A percentile compares a stretch with the other conserved stretches of the same genome.
These are phyloP conservation scores for Aspergillus caelatus DNA, from an alignment of 2,329 filamentous ascomycete genomes.

Conservation along the genomic window DNA sequence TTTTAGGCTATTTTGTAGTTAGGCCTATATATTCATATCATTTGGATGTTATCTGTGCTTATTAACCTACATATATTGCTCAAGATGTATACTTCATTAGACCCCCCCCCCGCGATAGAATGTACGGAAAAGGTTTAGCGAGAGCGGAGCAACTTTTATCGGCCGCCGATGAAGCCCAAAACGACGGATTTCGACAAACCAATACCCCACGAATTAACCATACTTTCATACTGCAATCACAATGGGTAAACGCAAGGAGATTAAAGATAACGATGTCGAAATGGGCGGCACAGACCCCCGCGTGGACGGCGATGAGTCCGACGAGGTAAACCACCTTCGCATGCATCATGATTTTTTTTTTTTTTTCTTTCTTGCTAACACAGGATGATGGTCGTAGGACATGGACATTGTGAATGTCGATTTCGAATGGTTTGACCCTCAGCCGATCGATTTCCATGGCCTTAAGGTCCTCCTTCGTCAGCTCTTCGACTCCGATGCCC, in stretches of 20 bases:
- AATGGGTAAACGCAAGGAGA: slow-evolving; percentile 57
- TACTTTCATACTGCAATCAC: slow-evolving; percentile 18
- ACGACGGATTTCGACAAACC: background rate
- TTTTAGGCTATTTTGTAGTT: no score
- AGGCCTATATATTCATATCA: background rate
- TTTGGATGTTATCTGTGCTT: no score
- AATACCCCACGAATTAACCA: background rate
- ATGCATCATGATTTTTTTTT: background rate
- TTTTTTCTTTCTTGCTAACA: background rate
- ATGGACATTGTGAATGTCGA: slow-evolving; percentile 92
- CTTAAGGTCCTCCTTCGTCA: slow-evolving; percentile 88
- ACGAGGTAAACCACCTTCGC: slow-evolving; percentile 35
- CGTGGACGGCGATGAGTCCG: slow-evolving; percentile 41
- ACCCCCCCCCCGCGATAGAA: slow-evolving; percentile 8
- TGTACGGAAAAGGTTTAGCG: slow-evolving; percentile 8
- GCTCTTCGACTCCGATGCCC: slow-evolving; percentile 84
- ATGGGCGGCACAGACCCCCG: slow-evolving; percentile 48
- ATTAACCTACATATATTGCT: no score
- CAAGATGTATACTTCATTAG: background rate
- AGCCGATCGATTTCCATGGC: slow-evolving; percentile 91
- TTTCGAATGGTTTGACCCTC: slow-evolving; percentile 98
- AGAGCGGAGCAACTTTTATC: slow-evolving; percentile 14
- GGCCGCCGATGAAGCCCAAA: slow-evolving; percentile 6
- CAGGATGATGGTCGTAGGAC: slow-evolving; percentile 58
- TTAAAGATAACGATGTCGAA: slow-evolving; percentile 48